Base-by-base conservation (phyloP, 495 filamentous ascomycete species). In the Neurospora sp. region DNA sequence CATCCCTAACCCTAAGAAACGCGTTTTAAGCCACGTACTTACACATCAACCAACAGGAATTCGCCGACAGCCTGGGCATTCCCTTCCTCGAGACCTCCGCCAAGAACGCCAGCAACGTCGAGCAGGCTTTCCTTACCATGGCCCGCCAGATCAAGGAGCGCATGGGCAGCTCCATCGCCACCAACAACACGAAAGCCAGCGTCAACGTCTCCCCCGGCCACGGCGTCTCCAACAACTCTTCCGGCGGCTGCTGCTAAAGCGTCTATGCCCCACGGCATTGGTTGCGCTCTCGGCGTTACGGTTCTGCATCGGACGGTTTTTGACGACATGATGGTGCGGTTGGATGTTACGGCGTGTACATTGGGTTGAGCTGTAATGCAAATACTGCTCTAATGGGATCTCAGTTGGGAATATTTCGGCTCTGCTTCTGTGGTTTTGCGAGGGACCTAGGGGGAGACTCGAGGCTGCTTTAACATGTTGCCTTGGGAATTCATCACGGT, bases 61-160 rank as follows among this genome's bases (percentile, higher is more conserved):
- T 98, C 78, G 96, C 96, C 79, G 96, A 99, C 85, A 96, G 93
- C 85, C 92, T 98, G 70, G 95, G 95, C 77, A 99, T 99, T 78
- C 96, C 96, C 42, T 99, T 99, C 90, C 91, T 99, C 80, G 96
- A 99, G 87, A 99, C 96, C 9, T 99, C 96, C 11, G 96, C 96
- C 73, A 99, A 99, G 91, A 98, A 96, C 86, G 96, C 96, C 59
- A 96, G 92, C 79, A 99, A 99, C 81, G 96, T 99, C 79, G 96
- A 99, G 84, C 96, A 99, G 86, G 94, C 96, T 78, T 99, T 99
- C 91, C 86, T 99, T 85, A 98, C 96, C 79, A 99, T 99, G 96
- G 96, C 96, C 71, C 92, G 96, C 83, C 95, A 98, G 82, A 98
- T 99, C 85, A 99, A 99, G 89, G 96, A 99, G 86, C 91, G 96